Percentiles rank a stretch among this genome's conserved stretches.
Evolutionary conservation across 495 filamentous ascomycete genomes (phyloP).

Genomic region (Annulohypoxylon bovei): DNA sequence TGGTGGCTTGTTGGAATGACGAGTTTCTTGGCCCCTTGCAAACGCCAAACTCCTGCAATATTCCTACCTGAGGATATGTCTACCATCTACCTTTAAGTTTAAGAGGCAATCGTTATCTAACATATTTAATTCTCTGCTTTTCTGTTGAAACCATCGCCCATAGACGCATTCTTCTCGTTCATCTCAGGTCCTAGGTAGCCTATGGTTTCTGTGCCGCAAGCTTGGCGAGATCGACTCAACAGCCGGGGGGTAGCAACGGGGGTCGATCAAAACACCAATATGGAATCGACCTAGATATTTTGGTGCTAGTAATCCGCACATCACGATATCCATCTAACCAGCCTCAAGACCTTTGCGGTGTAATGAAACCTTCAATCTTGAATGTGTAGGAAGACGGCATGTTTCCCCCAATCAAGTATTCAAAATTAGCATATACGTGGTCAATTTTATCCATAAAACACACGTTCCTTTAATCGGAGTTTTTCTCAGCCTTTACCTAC

Average conservation of each 20-base stretch:
- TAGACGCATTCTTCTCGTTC: not conserved
- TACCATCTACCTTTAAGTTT: too few species aligned
- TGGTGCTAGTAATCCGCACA: conserved; percentile 35
- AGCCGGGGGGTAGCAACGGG: conserved; percentile 22
- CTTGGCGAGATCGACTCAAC: conserved; percentile 38
- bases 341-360: not conserved
- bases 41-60: conserved; percentile 14
- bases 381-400: not conserved
- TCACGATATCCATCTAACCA: conserved; percentile 34
- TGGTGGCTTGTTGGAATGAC: conserved; percentile 45
- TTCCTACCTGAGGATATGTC: not conserved
- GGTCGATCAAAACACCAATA: conserved; percentile 30
- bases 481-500: conserved; percentile 4
- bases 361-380: conserved; percentile 21
- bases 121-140: not conserved
- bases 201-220: conserved; percentile 36
- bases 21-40: conserved; percentile 26
- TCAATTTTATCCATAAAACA: conserved; percentile 1
- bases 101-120: not conserved
- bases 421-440: not conserved
- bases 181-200: conserved; percentile 13
- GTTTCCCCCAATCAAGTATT: not conserved
- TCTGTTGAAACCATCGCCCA: not conserved
- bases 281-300: conserved; percentile 28
- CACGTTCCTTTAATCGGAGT: conserved; percentile 3